Conservation (phyloP, 2,329 filamentous ascomycete species). For the Myriosclerotinia duriaeana region DNA sequence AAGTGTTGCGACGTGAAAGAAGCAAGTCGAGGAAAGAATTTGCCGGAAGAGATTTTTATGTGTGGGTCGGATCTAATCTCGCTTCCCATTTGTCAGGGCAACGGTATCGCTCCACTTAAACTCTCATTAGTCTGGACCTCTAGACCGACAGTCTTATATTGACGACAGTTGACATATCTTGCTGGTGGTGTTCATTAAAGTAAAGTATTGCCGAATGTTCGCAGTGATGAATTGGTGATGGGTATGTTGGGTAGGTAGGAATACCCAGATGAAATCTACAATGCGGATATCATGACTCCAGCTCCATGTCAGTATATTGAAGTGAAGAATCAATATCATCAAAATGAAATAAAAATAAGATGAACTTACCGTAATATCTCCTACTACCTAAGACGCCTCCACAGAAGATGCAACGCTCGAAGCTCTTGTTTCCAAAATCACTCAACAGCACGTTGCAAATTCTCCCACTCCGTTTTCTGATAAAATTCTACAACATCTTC, state of each 20-base stretch:
- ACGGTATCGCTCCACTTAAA: neutral
- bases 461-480: constrained; percentile 34
- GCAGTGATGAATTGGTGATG: neutral
- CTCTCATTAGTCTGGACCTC: neutral
- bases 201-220: neutral
- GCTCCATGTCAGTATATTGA: neutral
- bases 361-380: neutral
- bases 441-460: constrained; percentile 10
- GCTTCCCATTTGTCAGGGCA: constrained; percentile 20
- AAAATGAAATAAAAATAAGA: neutral
- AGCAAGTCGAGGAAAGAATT: neutral
- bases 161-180: neutral
- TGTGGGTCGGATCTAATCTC: constrained; percentile 6
- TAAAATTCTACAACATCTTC: constrained; percentile 36
- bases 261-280: neutral
- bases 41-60: constrained; percentile 16
- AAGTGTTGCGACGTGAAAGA: neutral
- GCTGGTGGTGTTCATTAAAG: too few species aligned
- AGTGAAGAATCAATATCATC: neutral
- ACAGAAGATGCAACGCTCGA: neutral
- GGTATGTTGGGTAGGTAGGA: too few species aligned
- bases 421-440: neutral
- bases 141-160: neutral
- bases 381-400: neutral
- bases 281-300: neutral